Base-by-base conservation (phyloP, 495 filamentous ascomycete species). In the Xylaria palmicola region DNA sequence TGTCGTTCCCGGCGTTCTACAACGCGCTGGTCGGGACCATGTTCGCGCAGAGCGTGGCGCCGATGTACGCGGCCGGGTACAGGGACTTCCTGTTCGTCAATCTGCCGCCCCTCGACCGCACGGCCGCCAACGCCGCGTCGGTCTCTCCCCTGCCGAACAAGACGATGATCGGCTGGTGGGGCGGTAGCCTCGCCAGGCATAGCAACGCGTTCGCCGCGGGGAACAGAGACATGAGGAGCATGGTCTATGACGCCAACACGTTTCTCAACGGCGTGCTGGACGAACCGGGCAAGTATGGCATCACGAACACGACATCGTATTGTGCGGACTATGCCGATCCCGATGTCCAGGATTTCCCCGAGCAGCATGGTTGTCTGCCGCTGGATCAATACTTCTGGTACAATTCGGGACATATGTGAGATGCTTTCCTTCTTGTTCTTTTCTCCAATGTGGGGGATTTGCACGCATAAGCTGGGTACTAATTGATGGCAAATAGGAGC, bases 341-440 rank as follows among this genome's bases (percentile, higher is more conserved):
- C 4, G 77, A 81, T 69, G 75, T 85, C 49, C 64, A 59, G n/a
- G 69, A 65, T 24, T 71, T 80, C 47, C 77, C 77, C 50, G 58
- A 57, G 36, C 63, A 65, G 44, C 82, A 83, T 69, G 81, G 80
- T 29, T 84, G 81, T 70, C 64, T 70, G 45, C 72, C 78, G 43
- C 54, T 81, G 65, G 63, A 75, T 24, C 64, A 74, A 60, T 85
- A 85, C 65, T 83, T 83, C 59, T 82, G 81, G 79, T 81, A 72
- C 57, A 77, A 82, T 65, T 74, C 72, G 8, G 79, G 79, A 7
- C 80, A 83, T 74, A 70, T 83, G 61, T 59, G 32, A 59, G 41
- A n/a, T n/a, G n/a, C n/a, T n/a, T n/a, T n/a, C n/a, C n/a, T n/a
- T n/a, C 19, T 55, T 12, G 12, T 55, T 37, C 3, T 5, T 40